These are phyloP conservation scores for Nothophaeocryptopus gaeumannii DNA, from an alignment of 2,329 filamentous ascomycete genomes.

Conservation along the genomic window DNA sequence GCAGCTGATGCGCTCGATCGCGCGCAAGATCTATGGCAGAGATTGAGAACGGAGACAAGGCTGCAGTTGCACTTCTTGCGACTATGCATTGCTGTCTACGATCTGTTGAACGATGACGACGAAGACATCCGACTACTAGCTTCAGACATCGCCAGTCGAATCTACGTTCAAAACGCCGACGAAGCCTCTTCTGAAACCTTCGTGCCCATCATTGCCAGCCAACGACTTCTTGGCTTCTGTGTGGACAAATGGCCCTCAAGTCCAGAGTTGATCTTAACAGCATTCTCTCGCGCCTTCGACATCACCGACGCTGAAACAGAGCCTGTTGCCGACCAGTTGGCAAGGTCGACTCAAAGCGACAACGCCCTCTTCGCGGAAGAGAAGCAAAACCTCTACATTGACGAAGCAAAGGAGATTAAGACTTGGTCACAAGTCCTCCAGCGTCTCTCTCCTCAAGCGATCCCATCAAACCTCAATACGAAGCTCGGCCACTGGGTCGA, in stretches of 20 bases:
- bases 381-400: slow-evolving; percentile 91
- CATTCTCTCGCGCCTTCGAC: slow-evolving; percentile 25
- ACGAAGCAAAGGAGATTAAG: slow-evolving; percentile 70
- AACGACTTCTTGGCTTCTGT: slow-evolving; percentile 38
- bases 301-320: neutral
- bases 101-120: slow-evolving; percentile 83
- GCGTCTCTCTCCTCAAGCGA: slow-evolving; percentile 27
- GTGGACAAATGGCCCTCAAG: slow-evolving; percentile 18
- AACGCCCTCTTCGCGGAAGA: slow-evolving; percentile 79
- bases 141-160: slow-evolving; percentile 47
- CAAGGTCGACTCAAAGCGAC: slow-evolving; percentile 44
- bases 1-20: slow-evolving; percentile 25
- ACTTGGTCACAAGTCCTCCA: slow-evolving; percentile 62
- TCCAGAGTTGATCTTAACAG: slow-evolving; percentile 10
- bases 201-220: slow-evolving; percentile 50
- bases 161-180: slow-evolving; percentile 39
- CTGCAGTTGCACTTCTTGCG: slow-evolving; percentile 44
- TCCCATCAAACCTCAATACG: slow-evolving; percentile 23
- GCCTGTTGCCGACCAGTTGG: slow-evolving; percentile 17
- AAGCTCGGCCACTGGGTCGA: slow-evolving; percentile 48
- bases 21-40: slow-evolving; percentile 20
- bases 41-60: slow-evolving; percentile 1
- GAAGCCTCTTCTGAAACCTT: slow-evolving; percentile 28
- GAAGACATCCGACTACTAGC: slow-evolving; percentile 75
- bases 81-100: slow-evolving; percentile 66